Evolutionary conservation across 225 moss, liverwort and hornwort genomes (phyloP), one percentile per base, ranked within the genome.

Genomic region (Straminergon stramineum): DNA sequence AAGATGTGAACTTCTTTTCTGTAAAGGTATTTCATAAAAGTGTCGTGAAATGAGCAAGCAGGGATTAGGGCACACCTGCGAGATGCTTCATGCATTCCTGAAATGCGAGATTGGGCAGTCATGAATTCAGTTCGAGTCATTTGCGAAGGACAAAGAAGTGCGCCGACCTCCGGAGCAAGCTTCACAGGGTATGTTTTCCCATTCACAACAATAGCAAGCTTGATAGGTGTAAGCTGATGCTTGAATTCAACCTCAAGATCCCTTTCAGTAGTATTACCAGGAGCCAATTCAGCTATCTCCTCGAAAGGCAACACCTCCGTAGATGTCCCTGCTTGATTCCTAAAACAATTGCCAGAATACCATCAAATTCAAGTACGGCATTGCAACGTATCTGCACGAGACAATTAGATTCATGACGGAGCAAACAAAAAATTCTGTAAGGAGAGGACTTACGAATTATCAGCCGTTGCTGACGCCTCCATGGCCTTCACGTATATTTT

Each of bases 11-110:
- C 19, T 35, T 60, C 70, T 52, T 53, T 65, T 27, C 26, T 18
- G 65, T 8, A 10, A 74, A 79, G 31, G 34, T 23, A n/a, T 52
- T 87, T 65, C 41, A 53, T 32, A 17, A 21, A 80, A 73, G 48
- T n/a, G 63, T 76, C 60, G 43, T 74, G 31, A 83, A 78, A 48
- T 45, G 62, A 80, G 60, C 66, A 23, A 35, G 53, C 26, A 22
- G 79, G 77, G 56, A 73, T 66, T 58, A 41, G 85, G 85, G 76
- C 88, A 68, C 84, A 99, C 99, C 99, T 99, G 93, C 99, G 97
- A 79, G 93, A 88, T n/a, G 95, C 92, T 91, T 97, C 97, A 88
- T 96, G 95, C 99, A 97, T 97, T 88, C 99, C 97, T 81, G 95
- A 95, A 84, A 99, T 93, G 64, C 92, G 94, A 70, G 92, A 92